Evolutionary conservation across 2,329 filamentous ascomycete species (phyloP), one percentile per base, ranked within the genome.

Genomic region (Fusarium protoensiforme): DNA sequence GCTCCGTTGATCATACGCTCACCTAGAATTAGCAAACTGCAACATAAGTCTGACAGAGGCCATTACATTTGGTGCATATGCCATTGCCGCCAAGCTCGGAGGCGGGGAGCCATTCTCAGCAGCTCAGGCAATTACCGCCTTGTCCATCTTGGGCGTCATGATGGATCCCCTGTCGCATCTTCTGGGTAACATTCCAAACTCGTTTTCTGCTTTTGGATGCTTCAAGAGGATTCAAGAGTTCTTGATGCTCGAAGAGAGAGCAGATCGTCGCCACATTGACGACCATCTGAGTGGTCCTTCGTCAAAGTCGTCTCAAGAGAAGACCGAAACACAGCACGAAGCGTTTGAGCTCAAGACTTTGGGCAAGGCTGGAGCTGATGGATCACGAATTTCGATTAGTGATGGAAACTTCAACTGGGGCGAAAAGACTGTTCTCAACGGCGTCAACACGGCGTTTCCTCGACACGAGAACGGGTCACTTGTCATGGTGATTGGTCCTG

Each of bases 221-320:
- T 81, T 81, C 35, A 77, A 72, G 54, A 61, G 80, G n/a, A 77
- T 81, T 33, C 75, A 81, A 3, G 78, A 80, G 2, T 81, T 81
- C 13, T 53, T 80, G n/a, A 39, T 71, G 0, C 62, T 78, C 0
- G 63, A 76, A 1, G 79, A 81, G 39, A 67, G 74, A 24, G 20
- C 75, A 11, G 79, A 81, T 27, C 53, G 38, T 20, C 77, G 78
- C 2, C 62, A 69, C 7, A 67, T 80, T 13, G 53, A 64, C 2
- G 38, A 35, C 7, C 16, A 2, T 10, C n/a, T 24, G 2, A 66
- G 56, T 14, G 38, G 39, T 4, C 24, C 27, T 35, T 24, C 33
- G 0, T 33, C 46, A 2, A 58, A 46, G 7, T 24, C 54, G 6
- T 57, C 39, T 16, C 11, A 48, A 2, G 63, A 69, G 22, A 62